These are phyloP conservation scores for Fusarium proliferatum DNA, from an alignment of 2,329 filamentous ascomycete species.

Conservation along the genomic window DNA sequence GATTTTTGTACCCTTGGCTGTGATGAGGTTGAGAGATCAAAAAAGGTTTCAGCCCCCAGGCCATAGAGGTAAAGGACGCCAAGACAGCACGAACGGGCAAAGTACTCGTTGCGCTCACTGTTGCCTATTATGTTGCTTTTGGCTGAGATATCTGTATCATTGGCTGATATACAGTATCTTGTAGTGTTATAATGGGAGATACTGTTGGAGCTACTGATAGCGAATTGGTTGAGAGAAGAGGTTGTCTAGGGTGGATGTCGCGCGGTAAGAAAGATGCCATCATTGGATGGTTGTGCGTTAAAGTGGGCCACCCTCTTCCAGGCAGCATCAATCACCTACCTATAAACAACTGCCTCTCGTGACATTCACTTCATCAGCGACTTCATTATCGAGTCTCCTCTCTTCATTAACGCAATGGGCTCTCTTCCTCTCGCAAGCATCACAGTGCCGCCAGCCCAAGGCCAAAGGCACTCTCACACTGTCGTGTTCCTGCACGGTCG, in stretches of 20 bases:
- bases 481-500: conserved; percentile 60
- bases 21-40: too few relatives aligned
- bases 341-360: neutral
- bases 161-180: fast-evolving
- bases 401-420: fast-evolving
- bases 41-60: too few relatives aligned
- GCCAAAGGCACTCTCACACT: conserved; percentile 53
- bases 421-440: neutral
- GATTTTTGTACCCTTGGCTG: fast-evolving
- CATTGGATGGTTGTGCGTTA: neutral
- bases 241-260: neutral
- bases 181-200: fast-evolving
- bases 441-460: neutral
- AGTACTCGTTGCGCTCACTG: too few relatives aligned
- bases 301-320: neutral
- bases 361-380: neutral
- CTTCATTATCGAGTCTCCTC: fast-evolving
- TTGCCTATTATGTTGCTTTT: too few relatives aligned
- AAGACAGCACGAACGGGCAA: too few relatives aligned
- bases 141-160: fast-evolving
- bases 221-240: neutral
- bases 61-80: too few relatives aligned
- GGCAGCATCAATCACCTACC: neutral
- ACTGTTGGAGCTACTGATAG: fast-evolving
- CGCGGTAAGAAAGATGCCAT: neutral